A percentile compares a stretch with the other conserved stretches of the same genome.
phyloP scores from a whole-genome alignment of 169 alveolate genomes.

The Condylostoma magnum region DNA sequence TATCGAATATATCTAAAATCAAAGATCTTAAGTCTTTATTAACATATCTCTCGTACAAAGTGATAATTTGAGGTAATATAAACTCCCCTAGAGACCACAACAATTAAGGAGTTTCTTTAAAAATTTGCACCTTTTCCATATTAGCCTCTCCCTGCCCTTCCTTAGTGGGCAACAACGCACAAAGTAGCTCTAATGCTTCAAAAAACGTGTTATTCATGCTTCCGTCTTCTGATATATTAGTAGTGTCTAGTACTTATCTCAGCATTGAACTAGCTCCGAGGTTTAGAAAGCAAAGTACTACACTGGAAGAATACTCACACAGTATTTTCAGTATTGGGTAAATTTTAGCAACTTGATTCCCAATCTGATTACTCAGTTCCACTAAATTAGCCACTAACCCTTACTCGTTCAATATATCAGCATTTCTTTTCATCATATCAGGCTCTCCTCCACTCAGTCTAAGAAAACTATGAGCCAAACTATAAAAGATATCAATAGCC shows the following conservation, averaged over 20 bases:
- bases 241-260: neutral
- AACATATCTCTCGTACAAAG: slow-evolving; percentile 3
- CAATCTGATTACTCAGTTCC: neutral
- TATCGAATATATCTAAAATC: neutral
- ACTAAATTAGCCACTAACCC: slow-evolving; percentile 10
- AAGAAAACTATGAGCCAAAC: neutral
- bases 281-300: slow-evolving; percentile 8
- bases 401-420: neutral
- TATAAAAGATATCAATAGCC: neutral
- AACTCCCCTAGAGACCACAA: slow-evolving; percentile 13
- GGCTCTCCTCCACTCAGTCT: slow-evolving; percentile 5
- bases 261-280: neutral
- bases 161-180: neutral
- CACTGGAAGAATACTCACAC: neutral
- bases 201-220: neutral
- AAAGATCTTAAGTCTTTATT: neutral
- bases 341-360: neutral
- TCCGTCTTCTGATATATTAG: neutral
- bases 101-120: neutral
- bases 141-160: neutral
- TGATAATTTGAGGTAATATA: neutral
- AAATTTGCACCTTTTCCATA: neutral
- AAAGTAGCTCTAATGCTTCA: slow-evolving; percentile 11
- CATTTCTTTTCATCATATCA: slow-evolving; percentile 3
- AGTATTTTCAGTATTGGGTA: neutral